Evolutionary conservation across 73 alveolate genomes (phyloP).

Genomic region (Durusdinium trenchii): DNA sequence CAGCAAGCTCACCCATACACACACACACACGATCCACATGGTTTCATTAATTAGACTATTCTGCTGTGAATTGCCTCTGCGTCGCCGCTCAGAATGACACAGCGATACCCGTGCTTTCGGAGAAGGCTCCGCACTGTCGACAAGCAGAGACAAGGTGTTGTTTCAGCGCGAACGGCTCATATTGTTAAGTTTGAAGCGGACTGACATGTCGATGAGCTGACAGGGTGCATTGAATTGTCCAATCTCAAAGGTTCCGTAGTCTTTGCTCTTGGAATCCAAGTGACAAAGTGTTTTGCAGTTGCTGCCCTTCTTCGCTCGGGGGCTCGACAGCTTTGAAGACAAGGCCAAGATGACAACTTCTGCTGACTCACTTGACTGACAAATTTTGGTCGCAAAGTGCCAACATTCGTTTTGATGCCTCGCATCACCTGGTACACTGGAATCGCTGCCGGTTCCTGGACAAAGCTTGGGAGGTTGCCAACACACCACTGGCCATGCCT

Average conservation of each 20-base stretch:
- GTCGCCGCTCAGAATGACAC: slow-evolving; percentile 59
- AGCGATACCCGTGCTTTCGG: slow-evolving; percentile 74
- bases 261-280: background rate
- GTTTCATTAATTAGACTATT: too few species aligned
- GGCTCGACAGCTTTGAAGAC: slow-evolving; percentile 66
- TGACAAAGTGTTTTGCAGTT: background rate
- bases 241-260: too few species aligned
- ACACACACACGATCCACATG: too few species aligned
- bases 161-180: too few species aligned
- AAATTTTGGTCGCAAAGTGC: background rate
- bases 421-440: too few species aligned
- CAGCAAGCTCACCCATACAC: too few species aligned
- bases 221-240: too few species aligned
- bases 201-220: too few species aligned
- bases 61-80: too few species aligned
- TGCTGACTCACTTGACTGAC: background rate
- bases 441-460: too few species aligned
- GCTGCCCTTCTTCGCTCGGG: slow-evolving; percentile 79
- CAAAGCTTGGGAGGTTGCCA: slow-evolving; percentile 68
- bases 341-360: background rate
- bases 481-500: slow-evolving; percentile 86
- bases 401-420: background rate
- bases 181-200: too few species aligned
- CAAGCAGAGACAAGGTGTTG: background rate
- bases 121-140: slow-evolving; percentile 39